Base-by-base conservation (phyloP, 2,329 filamentous ascomycete genomes). In the Claviceps monticola region DNA sequence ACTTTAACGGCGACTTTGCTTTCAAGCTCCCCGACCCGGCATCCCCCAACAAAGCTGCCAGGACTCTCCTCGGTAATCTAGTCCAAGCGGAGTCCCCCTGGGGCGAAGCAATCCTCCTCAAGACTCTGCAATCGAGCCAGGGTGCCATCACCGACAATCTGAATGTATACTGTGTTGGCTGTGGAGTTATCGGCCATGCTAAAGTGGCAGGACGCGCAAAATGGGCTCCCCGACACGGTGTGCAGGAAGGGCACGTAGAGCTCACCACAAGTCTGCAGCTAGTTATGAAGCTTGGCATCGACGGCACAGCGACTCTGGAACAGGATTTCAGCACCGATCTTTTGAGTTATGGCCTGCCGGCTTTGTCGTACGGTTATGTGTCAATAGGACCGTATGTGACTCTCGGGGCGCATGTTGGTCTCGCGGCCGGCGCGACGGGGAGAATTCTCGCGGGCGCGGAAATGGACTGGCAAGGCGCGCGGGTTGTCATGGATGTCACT, bases 361-460 rank as follows among this genome's bases (percentile, higher is more conserved):
- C 54, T 1, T 49, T 66, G 7, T 54, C 51, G 13, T 64, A 55
- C 47, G 62, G 62, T 16, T 51, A 61, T 48, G 54, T 64, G 14
- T 56, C 55, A 36, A 56, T 64, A 17, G 61, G 60, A 0, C 63
- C 62, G 4, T 56, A 51, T 26, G 50, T 65, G 36, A 52, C 53
- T 16, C 53, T 65, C 29, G 59, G 58, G 7, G 51, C 59, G 13
- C 54, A 51, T 19, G 57, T 59, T 17, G 52, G 26, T 3, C 48
- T 66, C 29, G 56, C 59, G 9, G 60, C 59, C 3, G 54, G 54
- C 1, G 59, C 60, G 8, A 51, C 56, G 14, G 63, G 64, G 16
- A 52, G 53, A 23, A 48, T 66, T 5, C 57, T 66, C 17, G 63
- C 59, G 9, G 62, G 63, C 7, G 64, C 59, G 5, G 61, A 64